Conservation (phyloP, 805 yeast genomes). For the Saturnispora silvae region DNA sequence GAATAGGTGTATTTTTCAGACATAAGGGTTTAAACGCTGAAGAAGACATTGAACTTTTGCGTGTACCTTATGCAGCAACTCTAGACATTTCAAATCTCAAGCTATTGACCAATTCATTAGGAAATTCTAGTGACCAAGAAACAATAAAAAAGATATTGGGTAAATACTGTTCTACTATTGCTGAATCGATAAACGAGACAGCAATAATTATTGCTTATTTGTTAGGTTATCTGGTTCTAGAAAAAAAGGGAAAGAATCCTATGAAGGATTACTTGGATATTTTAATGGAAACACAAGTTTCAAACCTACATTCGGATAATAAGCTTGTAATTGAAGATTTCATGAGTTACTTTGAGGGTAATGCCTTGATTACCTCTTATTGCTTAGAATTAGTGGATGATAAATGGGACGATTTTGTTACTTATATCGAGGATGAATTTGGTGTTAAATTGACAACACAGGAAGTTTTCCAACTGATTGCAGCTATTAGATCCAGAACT, state of each 20-base stretch:
- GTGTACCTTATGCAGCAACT: slow-evolving; percentile 27
- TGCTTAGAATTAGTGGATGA: slow-evolving; percentile 9
- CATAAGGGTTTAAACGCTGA: neutral
- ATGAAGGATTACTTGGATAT: slow-evolving; percentile 26
- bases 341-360: slow-evolving; percentile 12
- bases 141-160: slow-evolving; percentile 15
- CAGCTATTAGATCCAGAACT: slow-evolving; percentile 48
- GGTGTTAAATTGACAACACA: slow-evolving; percentile 9
- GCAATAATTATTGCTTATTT: slow-evolving; percentile 20
- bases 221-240: slow-evolving; percentile 15
- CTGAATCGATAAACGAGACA: slow-evolving; percentile 19
- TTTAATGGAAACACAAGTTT: slow-evolving; percentile 25
- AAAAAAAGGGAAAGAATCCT: neutral
- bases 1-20: slow-evolving; percentile 29
- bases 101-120: slow-evolving; percentile 10
- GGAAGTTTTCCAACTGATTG: slow-evolving; percentile 16
- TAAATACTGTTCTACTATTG: slow-evolving; percentile 10
- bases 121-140: slow-evolving; percentile 14
- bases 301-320: slow-evolving; percentile 22
- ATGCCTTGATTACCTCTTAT: slow-evolving; percentile 11
- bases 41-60: slow-evolving; percentile 24
- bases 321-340: slow-evolving; percentile 18
- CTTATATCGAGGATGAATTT: slow-evolving; percentile 13
- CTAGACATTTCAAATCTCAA: slow-evolving; percentile 26
- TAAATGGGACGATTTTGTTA: slow-evolving; percentile 13